These are phyloP conservation scores for Bauhinia variegata DNA, from an alignment of 306 rosid genomes.

Conservation along the genomic window DNA sequence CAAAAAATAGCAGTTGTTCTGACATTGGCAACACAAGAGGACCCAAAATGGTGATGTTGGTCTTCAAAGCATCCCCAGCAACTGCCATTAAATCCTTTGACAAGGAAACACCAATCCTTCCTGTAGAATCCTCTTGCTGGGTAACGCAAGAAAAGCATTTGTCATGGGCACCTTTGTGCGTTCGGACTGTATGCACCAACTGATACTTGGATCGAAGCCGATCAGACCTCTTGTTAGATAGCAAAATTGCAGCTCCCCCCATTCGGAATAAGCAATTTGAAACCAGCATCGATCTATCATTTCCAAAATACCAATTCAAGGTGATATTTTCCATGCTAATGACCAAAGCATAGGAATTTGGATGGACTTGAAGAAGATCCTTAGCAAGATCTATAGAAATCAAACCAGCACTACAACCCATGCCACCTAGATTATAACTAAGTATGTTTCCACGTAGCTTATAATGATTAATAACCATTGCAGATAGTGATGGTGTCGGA, in stretches of 20 bases:
- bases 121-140: background rate
- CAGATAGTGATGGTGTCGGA: slow-evolving; percentile 51
- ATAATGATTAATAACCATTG: slow-evolving; percentile 53
- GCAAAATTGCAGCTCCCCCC: background rate
- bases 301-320: background rate
- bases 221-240: background rate
- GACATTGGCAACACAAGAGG: background rate
- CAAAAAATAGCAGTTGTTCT: background rate
- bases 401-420: slow-evolving; percentile 64
- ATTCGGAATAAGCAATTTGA: background rate
- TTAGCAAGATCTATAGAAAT: slow-evolving; percentile 55
- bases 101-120: background rate
- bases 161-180: background rate
- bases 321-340: slow-evolving; percentile 32
- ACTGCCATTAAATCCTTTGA: background rate
- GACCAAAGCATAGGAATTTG: slow-evolving; percentile 52
- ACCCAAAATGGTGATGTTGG: background rate
- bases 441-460: slow-evolving; percentile 50
- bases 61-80: background rate
- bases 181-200: background rate
- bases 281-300: background rate
- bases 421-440: slow-evolving; percentile 53
- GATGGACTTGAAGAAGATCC: slow-evolving; percentile 55
- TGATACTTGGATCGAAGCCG: background rate
- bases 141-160: background rate